phyloP scores from a whole-genome alignment of 1,139 yeast species.

The Taphrina wiesneri region DNA sequence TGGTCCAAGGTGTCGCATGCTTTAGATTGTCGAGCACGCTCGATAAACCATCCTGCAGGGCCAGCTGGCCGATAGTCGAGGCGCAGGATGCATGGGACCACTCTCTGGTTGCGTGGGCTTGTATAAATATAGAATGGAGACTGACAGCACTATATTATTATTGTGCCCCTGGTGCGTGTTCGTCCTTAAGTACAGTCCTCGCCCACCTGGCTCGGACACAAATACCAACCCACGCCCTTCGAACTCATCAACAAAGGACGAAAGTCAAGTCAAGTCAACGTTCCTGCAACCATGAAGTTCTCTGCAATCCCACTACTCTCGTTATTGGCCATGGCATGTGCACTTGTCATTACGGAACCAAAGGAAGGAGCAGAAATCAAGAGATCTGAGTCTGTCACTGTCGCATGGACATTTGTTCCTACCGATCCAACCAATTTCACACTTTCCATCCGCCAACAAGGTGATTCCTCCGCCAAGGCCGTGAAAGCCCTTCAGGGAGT shows the following conservation, averaged over 20 bases:
- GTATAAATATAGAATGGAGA: not conserved
- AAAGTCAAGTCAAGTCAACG: too few species aligned
- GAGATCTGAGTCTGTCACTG: not conserved
- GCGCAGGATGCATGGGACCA: not conserved
- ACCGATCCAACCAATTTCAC: not conserved
- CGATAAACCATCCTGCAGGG: not conserved
- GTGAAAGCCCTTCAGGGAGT: not conserved
- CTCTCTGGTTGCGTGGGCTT: not conserved
- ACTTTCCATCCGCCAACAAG: not conserved
- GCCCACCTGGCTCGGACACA: not conserved
- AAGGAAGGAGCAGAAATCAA: not conserved
- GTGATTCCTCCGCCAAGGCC: not conserved
- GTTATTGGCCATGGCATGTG: not conserved
- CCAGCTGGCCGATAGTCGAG: too few species aligned
- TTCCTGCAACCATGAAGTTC: not conserved
- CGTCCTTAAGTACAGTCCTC: not conserved
- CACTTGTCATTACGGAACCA: conserved; percentile 1
- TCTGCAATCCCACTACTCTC: not conserved
- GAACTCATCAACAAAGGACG: not conserved
- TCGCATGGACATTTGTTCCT: conserved; percentile 11
- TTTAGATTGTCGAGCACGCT: not conserved
- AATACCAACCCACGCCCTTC: not conserved
- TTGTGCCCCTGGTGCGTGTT: not conserved
- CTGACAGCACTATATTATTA: not conserved
- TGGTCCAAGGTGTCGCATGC: too few species aligned